A percentile compares a stretch with the other conserved stretches of the same genome.
These are phyloP conservation scores for Lachancea waltii DNA, from an alignment of 805 yeast species.

Conservation along the genomic window DNA sequence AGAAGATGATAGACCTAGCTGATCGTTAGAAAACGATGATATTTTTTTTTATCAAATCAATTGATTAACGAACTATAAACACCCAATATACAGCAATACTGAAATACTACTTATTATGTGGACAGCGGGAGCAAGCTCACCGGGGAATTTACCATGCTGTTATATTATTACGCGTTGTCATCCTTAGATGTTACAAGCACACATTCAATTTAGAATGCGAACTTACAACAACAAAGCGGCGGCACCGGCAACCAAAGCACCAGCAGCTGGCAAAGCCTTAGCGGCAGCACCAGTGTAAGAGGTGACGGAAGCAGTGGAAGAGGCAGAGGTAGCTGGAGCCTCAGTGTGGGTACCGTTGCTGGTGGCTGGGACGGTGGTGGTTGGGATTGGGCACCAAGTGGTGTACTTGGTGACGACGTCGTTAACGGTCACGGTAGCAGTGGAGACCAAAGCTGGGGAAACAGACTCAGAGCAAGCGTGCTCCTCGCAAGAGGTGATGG, in stretches of 20 bases:
- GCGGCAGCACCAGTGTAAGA: conserved; percentile 41
- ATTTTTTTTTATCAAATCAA: conserved; percentile 7
- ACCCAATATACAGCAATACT: conserved; percentile 12
- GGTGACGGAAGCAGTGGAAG: conserved; percentile 17
- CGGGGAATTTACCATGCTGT: background rate
- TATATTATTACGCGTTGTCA: background rate
- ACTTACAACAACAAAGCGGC: conserved; percentile 43
- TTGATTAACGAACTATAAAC: conserved; percentile 22
- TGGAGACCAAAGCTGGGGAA: conserved; percentile 32
- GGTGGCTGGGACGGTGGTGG: conserved; percentile 17
- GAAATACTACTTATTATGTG: background rate
- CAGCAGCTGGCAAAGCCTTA: conserved; percentile 41
- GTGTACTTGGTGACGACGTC: conserved; percentile 35
- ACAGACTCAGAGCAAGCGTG: conserved; percentile 30
- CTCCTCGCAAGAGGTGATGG: conserved; percentile 33
- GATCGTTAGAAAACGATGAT: too few relatives aligned
- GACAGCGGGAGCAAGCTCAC: background rate
- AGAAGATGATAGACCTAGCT: too few relatives aligned
- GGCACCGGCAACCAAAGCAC: conserved; percentile 44
- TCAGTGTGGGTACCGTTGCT: conserved; percentile 12
- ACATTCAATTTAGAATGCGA: background rate
- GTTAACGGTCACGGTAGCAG: conserved; percentile 32
- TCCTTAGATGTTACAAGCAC: conserved; percentile 1
- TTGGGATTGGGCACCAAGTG: conserved; percentile 35
- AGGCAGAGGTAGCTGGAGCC: conserved; percentile 16